A percentile compares a stretch with the other conserved stretches of the same genome.
phyloP scores from a whole-genome alignment of 768 basidiomycete genomes.

The Lactarius psammicola region DNA sequence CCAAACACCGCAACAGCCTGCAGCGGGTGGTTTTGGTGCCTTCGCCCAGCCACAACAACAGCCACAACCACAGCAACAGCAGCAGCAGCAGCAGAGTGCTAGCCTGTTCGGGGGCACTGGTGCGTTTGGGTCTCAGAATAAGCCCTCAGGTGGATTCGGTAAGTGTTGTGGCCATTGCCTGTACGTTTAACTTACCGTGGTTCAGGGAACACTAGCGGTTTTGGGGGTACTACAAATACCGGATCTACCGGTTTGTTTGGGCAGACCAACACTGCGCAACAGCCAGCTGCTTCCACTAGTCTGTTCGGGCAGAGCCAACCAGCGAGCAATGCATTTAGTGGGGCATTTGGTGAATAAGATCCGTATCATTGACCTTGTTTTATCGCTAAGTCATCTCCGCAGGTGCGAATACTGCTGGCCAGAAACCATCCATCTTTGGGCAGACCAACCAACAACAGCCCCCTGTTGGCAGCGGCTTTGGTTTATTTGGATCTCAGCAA shows the following conservation, averaged over 20 bases:
- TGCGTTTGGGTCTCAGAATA: conserved; percentile 38
- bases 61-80: neutral
- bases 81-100: conserved; percentile 23
- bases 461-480: conserved; percentile 24
- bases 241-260: conserved; percentile 33
- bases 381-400: neutral
- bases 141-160: conserved; percentile 32
- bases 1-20: conserved; percentile 34
- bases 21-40: conserved; percentile 33
- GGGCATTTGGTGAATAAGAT: conserved; percentile 32
- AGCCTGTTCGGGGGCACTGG: conserved; percentile 34
- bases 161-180: neutral
- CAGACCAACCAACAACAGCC: conserved; percentile 26
- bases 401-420: conserved; percentile 28
- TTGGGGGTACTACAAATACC: conserved; percentile 23
- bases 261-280: conserved; percentile 33
- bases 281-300: conserved; percentile 34
- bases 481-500: conserved; percentile 36
- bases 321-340: conserved; percentile 28
- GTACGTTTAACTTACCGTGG: conserved; percentile 7
- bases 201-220: conserved; percentile 20
- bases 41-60: conserved; percentile 36
- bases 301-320: conserved; percentile 35
- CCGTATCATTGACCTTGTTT: neutral
- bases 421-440: conserved; percentile 32